Conservation (phyloP, 768 basidiomycete genomes). For the Kwoniella botswanensis region DNA sequence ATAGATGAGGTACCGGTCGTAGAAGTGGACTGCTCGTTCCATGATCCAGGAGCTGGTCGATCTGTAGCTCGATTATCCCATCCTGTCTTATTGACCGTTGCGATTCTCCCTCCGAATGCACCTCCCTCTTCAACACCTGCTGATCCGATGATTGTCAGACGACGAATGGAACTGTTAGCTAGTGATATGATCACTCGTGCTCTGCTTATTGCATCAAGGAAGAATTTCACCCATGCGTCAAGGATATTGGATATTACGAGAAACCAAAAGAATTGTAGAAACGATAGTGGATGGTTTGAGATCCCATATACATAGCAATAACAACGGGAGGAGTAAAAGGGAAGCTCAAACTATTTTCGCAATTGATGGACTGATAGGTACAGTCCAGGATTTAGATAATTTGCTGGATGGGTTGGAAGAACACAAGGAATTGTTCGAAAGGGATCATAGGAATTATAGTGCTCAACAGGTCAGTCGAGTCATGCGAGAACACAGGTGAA, state of each 20-base stretch:
- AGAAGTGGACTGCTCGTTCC: constrained; percentile 94
- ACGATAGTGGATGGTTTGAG: constrained; percentile 79
- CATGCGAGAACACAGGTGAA: background rate
- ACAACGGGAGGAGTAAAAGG: constrained; percentile 69
- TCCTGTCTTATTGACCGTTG: constrained; percentile 92
- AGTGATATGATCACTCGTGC: constrained; percentile 97
- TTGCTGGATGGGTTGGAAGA: constrained; percentile 87
- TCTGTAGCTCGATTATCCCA: constrained; percentile 85
- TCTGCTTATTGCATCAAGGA: constrained; percentile 85
- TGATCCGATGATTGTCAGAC: constrained; percentile 78
- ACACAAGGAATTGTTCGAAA: constrained; percentile 87
- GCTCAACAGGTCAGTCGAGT: constrained; percentile 81
- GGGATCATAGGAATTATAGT: constrained; percentile 92
- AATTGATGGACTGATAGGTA: constrained; percentile 79
- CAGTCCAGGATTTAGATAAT: constrained; percentile 83
- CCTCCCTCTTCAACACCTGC: constrained; percentile 37
- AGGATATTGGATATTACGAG: constrained; percentile 83
- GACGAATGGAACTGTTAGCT: constrained; percentile 94
- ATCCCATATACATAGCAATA: constrained; percentile 9
- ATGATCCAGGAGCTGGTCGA: constrained; percentile 83
- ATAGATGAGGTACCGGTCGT: constrained; percentile 97
- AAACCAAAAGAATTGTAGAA: constrained; percentile 82
- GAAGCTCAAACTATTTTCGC: constrained; percentile 75
- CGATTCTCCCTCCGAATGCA: constrained; percentile 70
- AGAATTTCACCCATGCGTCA: constrained; percentile 88